Conservation (phyloP, 2,329 filamentous ascomycete genomes). For the Cryoendolithus antarcticus region DNA sequence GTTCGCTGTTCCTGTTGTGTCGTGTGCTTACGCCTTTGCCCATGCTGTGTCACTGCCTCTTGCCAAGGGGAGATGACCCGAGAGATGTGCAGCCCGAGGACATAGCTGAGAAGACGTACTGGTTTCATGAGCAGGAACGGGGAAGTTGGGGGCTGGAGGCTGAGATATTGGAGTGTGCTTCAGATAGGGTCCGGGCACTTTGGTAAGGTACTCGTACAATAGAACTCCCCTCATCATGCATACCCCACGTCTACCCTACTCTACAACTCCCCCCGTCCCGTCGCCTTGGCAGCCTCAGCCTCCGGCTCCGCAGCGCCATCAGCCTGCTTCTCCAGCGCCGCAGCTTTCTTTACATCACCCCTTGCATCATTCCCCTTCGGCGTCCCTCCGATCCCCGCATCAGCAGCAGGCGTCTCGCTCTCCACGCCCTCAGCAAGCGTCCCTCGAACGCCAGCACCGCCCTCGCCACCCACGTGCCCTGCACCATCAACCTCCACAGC, state of each 20-base stretch:
- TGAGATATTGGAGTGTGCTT: constrained; percentile 20
- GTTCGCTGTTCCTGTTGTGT: too few relatives aligned
- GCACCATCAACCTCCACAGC: constrained; percentile 19
- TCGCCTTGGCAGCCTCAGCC: constrained; percentile 8
- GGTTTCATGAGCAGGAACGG: constrained; percentile 30
- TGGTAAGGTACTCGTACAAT: too few relatives aligned
- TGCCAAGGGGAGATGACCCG: constrained; percentile 30
- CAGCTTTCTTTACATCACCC: constrained; percentile 22
- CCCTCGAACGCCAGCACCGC: constrained; percentile 46
- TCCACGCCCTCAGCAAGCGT: constrained; percentile 32
- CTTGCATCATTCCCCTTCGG: constrained; percentile 34
- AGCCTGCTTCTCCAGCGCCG: constrained; percentile 1
- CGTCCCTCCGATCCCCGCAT: constrained; percentile 26
- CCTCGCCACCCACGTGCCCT: constrained; percentile 33
- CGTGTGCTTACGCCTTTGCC: constrained; percentile 37
- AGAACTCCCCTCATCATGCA: too few relatives aligned
- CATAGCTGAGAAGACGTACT: constrained; percentile 35
- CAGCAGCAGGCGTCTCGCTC: constrained; percentile 26
- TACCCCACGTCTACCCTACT: neutral
- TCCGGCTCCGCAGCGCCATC: constrained; percentile 9
- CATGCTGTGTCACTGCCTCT: constrained; percentile 43
- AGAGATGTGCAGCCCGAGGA: constrained; percentile 31
- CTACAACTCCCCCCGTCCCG: constrained; percentile 11
- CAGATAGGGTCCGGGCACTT: neutral
- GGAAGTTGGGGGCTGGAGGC: constrained; percentile 28